A percentile compares a stretch with the other conserved stretches of the same genome.
These are phyloP conservation scores for Calonectria fujianensis DNA, from an alignment of 2,329 filamentous ascomycete species.

Conservation along the genomic window DNA sequence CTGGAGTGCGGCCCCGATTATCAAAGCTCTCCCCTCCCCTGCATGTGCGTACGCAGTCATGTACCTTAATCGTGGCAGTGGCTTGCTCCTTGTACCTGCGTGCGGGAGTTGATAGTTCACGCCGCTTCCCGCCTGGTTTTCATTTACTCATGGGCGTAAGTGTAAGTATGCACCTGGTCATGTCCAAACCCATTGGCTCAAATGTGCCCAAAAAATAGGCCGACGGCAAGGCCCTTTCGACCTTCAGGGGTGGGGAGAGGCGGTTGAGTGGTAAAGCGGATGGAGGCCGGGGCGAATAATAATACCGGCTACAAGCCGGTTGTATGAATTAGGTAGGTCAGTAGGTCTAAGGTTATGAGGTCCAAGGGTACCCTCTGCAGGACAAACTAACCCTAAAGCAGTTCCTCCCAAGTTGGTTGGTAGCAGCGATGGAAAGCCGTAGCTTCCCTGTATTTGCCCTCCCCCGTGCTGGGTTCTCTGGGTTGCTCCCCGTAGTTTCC, in stretches of 20 bases:
- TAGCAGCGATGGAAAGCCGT: neutral
- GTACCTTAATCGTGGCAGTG: conserved; percentile 14
- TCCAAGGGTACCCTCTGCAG: conserved; percentile 13
- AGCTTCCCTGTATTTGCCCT: conserved; percentile 22
- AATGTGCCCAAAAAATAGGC: neutral
- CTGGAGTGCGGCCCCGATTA: conserved; percentile 15
- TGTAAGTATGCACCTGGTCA: neutral
- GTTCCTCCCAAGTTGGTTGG: neutral
- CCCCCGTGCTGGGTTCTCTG: conserved; percentile 21
- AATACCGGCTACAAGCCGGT: conserved; percentile 17
- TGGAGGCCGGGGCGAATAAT: conserved; percentile 22
- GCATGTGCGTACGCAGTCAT: conserved; percentile 19
- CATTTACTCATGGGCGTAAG: neutral
- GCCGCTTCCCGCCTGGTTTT: neutral
- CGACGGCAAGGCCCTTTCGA: neutral
- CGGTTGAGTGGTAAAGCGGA: conserved; percentile 10
- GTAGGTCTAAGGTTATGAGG: conserved; percentile 20
- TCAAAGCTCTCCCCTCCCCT: conserved; percentile 20
- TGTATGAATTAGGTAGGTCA: conserved; percentile 29
- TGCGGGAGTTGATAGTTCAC: neutral
- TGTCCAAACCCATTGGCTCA: neutral
- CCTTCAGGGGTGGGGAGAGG: neutral
- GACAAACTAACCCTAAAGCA: conserved; percentile 15
- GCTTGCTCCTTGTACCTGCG: conserved; percentile 1
- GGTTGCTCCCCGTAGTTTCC: conserved; percentile 6